phyloP scores from a whole-genome alignment of 257 asterid species.

The Solanum raphanifolium region DNA sequence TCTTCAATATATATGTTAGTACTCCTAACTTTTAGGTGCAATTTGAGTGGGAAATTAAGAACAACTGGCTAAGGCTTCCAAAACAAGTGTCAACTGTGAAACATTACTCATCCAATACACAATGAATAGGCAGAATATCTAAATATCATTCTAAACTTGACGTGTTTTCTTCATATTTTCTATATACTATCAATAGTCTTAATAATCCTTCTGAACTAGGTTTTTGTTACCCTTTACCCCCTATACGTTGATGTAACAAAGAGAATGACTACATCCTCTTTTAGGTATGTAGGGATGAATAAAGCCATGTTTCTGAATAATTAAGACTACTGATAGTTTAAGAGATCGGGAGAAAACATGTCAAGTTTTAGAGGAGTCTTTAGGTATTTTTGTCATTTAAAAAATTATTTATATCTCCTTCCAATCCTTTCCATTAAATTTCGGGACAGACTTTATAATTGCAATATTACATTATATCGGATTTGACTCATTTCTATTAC shows the following conservation, averaged over 20 bases:
- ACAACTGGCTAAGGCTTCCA: neutral
- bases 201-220: no score
- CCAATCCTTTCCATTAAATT: neutral
- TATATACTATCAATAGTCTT: no score
- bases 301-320: neutral
- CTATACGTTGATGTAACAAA: neutral
- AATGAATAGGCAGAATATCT: neutral
- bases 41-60: neutral
- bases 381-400: neutral
- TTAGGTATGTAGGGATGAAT: neutral
- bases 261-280: neutral
- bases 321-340: neutral
- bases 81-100: neutral
- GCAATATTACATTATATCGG: no score
- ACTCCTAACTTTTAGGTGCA: neutral
- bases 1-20: no score
- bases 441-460: neutral
- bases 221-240: neutral
- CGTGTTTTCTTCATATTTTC: fast-evolving
- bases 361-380: neutral
- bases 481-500: no score
- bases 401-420: no score
- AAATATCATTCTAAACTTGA: neutral
- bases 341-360: neutral
- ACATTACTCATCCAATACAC: neutral